Evolutionary conservation across 2,329 filamentous ascomycete species (phyloP).

Genomic region (Monilinia laxa): DNA sequence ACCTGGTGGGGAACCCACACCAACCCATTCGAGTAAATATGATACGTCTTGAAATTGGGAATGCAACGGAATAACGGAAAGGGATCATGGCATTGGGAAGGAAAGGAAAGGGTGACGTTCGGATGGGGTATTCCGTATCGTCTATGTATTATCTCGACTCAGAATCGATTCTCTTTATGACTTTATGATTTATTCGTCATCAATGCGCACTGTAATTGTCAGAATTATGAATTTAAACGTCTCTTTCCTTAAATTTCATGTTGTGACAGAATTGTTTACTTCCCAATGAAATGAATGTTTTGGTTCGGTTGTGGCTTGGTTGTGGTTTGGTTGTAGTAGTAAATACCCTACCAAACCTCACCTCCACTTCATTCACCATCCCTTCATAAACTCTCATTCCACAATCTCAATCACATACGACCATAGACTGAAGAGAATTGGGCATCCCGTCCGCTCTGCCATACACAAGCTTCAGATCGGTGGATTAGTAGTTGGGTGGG

Average conservation of each 20-base stretch:
- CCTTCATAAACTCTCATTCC: background rate
- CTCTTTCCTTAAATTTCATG: background rate
- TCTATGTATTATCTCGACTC: slow-evolving; percentile 23
- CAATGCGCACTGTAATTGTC: slow-evolving; percentile 4
- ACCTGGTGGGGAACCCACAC: slow-evolving; percentile 98
- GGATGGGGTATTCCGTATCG: slow-evolving; percentile 20
- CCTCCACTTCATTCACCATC: no score
- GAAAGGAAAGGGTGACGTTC: slow-evolving; percentile 8
- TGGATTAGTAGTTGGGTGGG: no score
- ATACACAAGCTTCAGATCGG: no score
- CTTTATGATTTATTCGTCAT: slow-evolving; percentile 17
- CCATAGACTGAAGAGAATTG: background rate
- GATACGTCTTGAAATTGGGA: slow-evolving; percentile 6
- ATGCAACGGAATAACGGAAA: slow-evolving; percentile 5
- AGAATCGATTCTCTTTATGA: slow-evolving; percentile 13
- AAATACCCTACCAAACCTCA: no score
- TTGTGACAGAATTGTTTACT: no score
- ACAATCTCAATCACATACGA: background rate
- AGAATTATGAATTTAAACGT: background rate
- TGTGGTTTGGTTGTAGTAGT: no score
- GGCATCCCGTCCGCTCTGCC: no score
- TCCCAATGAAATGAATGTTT: no score
- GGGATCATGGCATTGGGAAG: slow-evolving; percentile 16
- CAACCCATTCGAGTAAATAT: slow-evolving; percentile 68
- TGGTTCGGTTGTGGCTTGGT: no score